Evolutionary conservation across 2,329 filamentous ascomycete species (phyloP).

Genomic region (Rugonectria rugulosa): DNA sequence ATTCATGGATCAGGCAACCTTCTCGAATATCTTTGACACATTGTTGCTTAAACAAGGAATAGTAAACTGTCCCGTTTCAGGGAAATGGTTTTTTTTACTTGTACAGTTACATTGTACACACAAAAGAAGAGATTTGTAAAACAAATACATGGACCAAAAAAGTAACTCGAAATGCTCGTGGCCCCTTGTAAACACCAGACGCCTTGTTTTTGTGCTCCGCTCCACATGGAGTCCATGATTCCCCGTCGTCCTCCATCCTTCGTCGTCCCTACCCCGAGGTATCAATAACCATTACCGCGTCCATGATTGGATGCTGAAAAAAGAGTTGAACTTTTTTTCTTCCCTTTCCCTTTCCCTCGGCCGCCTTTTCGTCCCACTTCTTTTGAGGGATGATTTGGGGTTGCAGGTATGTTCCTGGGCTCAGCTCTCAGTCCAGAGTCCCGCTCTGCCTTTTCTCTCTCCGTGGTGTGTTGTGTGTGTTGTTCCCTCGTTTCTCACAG

Average conservation of each 20-base stretch:
- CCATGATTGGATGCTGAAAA: constrained; percentile 28
- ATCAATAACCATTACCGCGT: constrained; percentile 25
- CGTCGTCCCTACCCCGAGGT: constrained; percentile 6
- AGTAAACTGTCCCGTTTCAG: too few relatives aligned
- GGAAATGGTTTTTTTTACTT: constrained; percentile 8
- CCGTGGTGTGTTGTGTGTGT: background rate
- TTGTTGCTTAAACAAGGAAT: constrained; percentile 8
- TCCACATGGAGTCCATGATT: too few relatives aligned
- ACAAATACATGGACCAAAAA: background rate
- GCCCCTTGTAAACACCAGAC: constrained; percentile 13
- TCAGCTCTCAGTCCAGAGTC: background rate
- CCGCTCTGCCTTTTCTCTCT: background rate
- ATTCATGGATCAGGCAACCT: constrained; percentile 1
- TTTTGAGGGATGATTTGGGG: too few relatives aligned
- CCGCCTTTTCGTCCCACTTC: constrained; percentile 13
- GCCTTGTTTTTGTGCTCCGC: background rate
- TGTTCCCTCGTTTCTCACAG: constrained; percentile 18
- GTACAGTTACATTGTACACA: constrained; percentile 28
- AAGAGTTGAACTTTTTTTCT: constrained; percentile 17
- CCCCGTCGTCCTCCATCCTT: background rate
- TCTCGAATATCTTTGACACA: constrained; percentile 26
- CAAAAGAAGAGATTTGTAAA: constrained; percentile 13
- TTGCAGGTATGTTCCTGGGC: too few relatives aligned
- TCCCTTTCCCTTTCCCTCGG: constrained; percentile 3
- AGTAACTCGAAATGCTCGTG: constrained; percentile 6